Conservation (phyloP, 2,329 filamentous ascomycete species). For the Corynespora cassiicola region DNA sequence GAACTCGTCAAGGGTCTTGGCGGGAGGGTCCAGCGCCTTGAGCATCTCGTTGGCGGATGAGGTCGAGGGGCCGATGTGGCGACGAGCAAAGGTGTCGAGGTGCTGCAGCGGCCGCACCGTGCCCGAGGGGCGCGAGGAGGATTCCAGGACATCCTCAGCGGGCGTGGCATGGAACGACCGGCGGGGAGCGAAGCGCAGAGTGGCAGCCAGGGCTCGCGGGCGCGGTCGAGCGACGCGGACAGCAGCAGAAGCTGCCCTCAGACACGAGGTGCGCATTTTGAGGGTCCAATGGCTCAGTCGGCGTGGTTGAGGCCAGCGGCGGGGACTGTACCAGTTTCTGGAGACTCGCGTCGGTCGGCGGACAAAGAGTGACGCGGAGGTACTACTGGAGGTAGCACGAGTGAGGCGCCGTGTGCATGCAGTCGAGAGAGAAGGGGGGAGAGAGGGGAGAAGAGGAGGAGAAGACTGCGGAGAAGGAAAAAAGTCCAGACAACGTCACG, state of each 20-base stretch:
- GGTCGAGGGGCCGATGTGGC: slow-evolving; percentile 86
- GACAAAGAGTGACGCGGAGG: no score
- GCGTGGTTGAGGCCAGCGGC: no score
- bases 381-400: no score
- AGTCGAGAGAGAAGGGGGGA: no score
- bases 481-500: no score
- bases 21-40: slow-evolving; percentile 76
- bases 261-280: slow-evolving; percentile 39
- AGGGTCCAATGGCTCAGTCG: no score
- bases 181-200: slow-evolving; percentile 20
- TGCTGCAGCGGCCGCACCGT: slow-evolving; percentile 44
- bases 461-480: no score
- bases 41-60: slow-evolving; percentile 79
- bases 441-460: no score
- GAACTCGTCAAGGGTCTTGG: slow-evolving; percentile 78
- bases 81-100: slow-evolving; percentile 73
- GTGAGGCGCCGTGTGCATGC: no score
- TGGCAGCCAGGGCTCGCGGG: slow-evolving; percentile 22
- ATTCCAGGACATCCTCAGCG: slow-evolving; percentile 39
- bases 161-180: slow-evolving; percentile 26
- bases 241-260: slow-evolving; percentile 39
- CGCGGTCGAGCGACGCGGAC: slow-evolving; percentile 32
- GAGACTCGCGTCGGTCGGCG: no score
- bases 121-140: slow-evolving; percentile 24
- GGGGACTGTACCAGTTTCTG: no score